A percentile compares a stretch with the other conserved stretches of the same genome.
These are phyloP conservation scores for Vachellia collinsii DNA, from an alignment of 306 rosid species.

Conservation along the genomic window DNA sequence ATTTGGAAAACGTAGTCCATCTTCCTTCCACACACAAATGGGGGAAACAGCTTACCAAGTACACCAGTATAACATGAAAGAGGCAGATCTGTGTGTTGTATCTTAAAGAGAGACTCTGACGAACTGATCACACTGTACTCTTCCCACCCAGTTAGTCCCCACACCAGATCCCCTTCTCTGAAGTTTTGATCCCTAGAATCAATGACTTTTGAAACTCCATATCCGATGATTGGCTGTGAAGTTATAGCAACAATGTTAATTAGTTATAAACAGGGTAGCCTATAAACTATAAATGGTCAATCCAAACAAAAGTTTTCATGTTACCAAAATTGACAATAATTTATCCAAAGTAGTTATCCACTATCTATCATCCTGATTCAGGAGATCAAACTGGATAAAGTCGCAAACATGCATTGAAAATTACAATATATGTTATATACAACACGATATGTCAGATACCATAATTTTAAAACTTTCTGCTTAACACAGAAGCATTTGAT, in stretches of 20 bases:
- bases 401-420: not conserved
- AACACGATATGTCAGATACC: no score
- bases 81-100: conserved; percentile 51
- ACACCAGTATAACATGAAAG: conserved; percentile 56
- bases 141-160: conserved; percentile 23
- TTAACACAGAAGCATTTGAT: no score
- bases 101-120: conserved; percentile 39
- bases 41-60: conserved; percentile 44
- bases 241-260: conserved; percentile 20
- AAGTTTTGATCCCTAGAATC: conserved; percentile 22
- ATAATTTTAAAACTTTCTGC: no score
- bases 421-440: no score
- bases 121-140: conserved; percentile 36
- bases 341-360: not conserved
- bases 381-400: not conserved
- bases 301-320: not conserved
- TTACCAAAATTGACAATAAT: not conserved
- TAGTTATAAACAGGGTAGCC: not conserved
- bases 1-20: no score
- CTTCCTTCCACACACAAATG: not conserved
- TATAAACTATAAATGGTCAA: not conserved
- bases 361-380: not conserved
- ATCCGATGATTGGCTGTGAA: conserved; percentile 48
- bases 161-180: conserved; percentile 13
- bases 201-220: conserved; percentile 39